Evolutionary conservation across 2,329 filamentous ascomycete genomes (phyloP), one percentile per base, ranked within the genome.

Genomic region (Fusarium denticulatum): DNA sequence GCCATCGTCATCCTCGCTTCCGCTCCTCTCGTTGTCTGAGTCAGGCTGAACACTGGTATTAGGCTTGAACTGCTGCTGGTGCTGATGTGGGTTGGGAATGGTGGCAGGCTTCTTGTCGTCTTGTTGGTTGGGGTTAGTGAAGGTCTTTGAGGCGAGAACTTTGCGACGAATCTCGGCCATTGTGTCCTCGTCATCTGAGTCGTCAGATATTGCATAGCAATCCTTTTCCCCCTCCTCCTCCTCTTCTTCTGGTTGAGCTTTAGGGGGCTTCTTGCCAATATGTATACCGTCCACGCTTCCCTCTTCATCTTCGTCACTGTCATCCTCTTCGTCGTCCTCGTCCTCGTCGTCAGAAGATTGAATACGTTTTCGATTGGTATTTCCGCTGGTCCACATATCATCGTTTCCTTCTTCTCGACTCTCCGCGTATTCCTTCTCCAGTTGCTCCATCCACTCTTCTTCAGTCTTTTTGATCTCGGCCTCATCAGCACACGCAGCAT

Each of bases 81-180:
- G 71, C 4, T 72, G 71, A 28, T 89, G 86, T 4, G 90, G 89
- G 40, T 88, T 86, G 14, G 89, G 81, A 68, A 94, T 91, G n/a
- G 87, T 89, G 76, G 91, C 88, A 1, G 88, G 90, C 64, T 88
- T 87, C 74, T 91, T 91, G 71, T 88, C 85, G 49, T 83, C 47
- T 46, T 60, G 82, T 15, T 81, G 79, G 73, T 78, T 75, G 11
- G 80, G 77, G 63, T 83, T 82, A 46, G 92, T 85, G 78, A 99
- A 99, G 0, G 95, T 90, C 80, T 96, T 98, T 12, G 96, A 97
- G 12, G 92, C 93, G 5, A 99, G 88, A n/a, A 98, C 94, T 76
- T 94, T 94, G 61, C 93, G 91, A 55, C 96, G 90, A 59, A 99
- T 92, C 79, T 97, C 95, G 40, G 94, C 95, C 95, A 98, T 98